phyloP scores from a whole-genome alignment of 805 yeast genomes.

The Dipodascopsis tothii region DNA sequence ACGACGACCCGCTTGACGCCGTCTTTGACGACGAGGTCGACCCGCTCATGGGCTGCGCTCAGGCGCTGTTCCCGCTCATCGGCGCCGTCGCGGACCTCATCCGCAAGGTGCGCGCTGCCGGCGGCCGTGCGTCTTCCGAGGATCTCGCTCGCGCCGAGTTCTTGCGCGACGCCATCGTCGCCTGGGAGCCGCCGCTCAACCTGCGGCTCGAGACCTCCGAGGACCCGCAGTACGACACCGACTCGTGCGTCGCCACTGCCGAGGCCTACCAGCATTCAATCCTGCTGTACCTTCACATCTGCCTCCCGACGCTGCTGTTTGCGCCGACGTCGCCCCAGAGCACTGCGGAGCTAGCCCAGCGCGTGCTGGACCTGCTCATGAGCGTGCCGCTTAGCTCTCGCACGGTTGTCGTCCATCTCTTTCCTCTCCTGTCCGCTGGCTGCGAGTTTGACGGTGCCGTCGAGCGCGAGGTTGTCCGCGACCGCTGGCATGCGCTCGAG shows the following conservation, averaged over 20 bases:
- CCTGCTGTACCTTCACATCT: slow-evolving; percentile 55
- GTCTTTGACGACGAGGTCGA: slow-evolving; percentile 38
- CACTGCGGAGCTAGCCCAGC: slow-evolving; percentile 51
- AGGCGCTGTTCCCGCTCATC: slow-evolving; percentile 54
- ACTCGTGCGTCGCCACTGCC: slow-evolving; percentile 60
- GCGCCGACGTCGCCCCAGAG: slow-evolving; percentile 2
- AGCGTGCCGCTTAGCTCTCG: slow-evolving; percentile 55
- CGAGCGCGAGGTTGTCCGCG: slow-evolving; percentile 54
- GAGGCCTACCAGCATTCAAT: slow-evolving; percentile 61
- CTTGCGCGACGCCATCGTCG: slow-evolving; percentile 29
- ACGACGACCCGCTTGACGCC: slow-evolving; percentile 4
- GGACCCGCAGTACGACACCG: slow-evolving; percentile 47
- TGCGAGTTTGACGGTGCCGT: slow-evolving; percentile 56
- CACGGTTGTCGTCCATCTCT: slow-evolving; percentile 53
- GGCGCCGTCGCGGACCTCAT: slow-evolving; percentile 56
- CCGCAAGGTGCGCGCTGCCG: slow-evolving; percentile 39
- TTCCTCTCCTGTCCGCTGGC: slow-evolving; percentile 56
- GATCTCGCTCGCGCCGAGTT: background rate
- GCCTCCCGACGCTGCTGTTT: slow-evolving; percentile 51
- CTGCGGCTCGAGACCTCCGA: slow-evolving; percentile 33
- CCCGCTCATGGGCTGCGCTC: slow-evolving; percentile 62
- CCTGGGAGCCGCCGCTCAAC: slow-evolving; percentile 50
- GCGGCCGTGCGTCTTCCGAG: background rate
- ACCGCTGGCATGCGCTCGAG: slow-evolving; percentile 49
- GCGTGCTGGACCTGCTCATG: slow-evolving; percentile 51